Conservation (phyloP, 805 yeast genomes). For the Torulaspora delbrueckii region DNA sequence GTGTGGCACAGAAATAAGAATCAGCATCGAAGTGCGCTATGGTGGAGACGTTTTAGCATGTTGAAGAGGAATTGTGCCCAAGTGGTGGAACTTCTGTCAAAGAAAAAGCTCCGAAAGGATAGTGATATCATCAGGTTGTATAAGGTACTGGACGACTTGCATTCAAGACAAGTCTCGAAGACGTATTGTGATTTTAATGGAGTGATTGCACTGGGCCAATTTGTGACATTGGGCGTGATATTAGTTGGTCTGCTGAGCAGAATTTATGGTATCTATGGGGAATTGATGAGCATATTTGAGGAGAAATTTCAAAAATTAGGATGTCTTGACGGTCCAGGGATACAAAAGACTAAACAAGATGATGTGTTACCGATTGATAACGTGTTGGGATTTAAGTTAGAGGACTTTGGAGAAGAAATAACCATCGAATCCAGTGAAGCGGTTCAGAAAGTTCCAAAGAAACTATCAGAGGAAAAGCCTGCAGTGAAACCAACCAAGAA, state of each 20-base stretch:
- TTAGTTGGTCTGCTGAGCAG: conserved; percentile 54
- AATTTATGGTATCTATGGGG: conserved; percentile 32
- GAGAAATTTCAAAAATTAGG: conserved; percentile 23
- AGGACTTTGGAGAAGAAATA: conserved; percentile 35
- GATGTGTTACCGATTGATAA: background rate
- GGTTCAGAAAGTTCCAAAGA: background rate
- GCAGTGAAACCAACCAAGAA: conserved; percentile 12
- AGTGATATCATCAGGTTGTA: conserved; percentile 12
- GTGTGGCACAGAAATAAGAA: conserved; percentile 67
- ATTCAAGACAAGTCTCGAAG: conserved; percentile 38
- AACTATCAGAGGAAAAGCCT: background rate
- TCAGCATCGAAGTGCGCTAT: conserved; percentile 64
- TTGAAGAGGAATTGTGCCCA: conserved; percentile 48
- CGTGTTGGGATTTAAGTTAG: conserved; percentile 7
- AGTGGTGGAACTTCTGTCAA: conserved; percentile 18
- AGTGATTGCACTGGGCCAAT: conserved; percentile 71
- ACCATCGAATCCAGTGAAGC: background rate
- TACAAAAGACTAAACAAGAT: background rate
- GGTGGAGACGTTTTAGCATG: conserved; percentile 73
- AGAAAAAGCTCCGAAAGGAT: conserved; percentile 30
- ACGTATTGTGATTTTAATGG: conserved; percentile 61
- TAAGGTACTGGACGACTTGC: conserved; percentile 28
- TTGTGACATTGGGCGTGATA: conserved; percentile 65
- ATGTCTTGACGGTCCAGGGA: conserved; percentile 9
- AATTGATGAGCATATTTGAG: conserved; percentile 16